These are phyloP conservation scores for Mucor racemosus DNA, from an alignment of 371 early-diverging fungal species.

Conservation along the genomic window DNA sequence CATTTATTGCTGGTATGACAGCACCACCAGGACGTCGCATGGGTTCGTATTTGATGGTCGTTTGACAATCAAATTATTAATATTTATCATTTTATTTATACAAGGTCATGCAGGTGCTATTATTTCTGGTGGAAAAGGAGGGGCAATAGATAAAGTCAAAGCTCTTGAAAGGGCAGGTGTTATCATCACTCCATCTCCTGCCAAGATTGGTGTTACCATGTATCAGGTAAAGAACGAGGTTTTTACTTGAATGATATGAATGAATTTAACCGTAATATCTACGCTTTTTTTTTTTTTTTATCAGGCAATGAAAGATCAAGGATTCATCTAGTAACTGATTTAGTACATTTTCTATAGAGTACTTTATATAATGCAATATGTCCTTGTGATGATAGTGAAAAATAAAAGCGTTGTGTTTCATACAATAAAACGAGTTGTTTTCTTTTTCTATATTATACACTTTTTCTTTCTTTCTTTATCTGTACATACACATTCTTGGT, in stretches of 20 bases:
- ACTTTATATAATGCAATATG: neutral
- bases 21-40: neutral
- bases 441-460: neutral
- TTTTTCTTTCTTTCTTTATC: neutral
- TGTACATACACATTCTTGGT: neutral
- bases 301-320: neutral
- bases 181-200: neutral
- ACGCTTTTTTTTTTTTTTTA: neutral
- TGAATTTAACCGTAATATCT: too few species aligned
- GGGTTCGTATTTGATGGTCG: neutral
- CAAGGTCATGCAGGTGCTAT: neutral
- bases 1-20: neutral
- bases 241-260: too few species aligned
- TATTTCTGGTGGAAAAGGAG: neutral
- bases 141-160: neutral
- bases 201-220: constrained; percentile 4
- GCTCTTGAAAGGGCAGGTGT: neutral
- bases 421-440: neutral
- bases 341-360: neutral
- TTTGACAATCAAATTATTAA: neutral
- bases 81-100: too few species aligned
- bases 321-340: neutral
- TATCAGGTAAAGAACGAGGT: neutral
- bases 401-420: neutral
- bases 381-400: neutral